Evolutionary conservation across 2,329 filamentous ascomycete genomes (phyloP), one percentile per base, ranked within the genome.

Genomic region (Paracamarosporium sp.): DNA sequence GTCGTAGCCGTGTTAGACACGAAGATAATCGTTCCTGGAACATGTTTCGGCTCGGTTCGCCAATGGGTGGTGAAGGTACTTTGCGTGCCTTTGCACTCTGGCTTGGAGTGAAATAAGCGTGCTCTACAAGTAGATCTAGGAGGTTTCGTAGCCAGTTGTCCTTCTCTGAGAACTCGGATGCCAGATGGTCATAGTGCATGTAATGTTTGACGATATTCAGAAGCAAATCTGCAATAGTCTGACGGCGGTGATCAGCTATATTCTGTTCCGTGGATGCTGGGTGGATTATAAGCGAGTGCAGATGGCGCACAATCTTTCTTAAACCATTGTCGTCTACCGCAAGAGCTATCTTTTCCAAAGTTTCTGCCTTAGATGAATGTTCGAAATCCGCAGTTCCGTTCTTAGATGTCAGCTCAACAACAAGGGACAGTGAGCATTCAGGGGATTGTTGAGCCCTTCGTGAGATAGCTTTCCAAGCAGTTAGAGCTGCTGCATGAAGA

Each of bases 361-460:
- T 94, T 77, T 94, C 96, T 1, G 89, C 90, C 73, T 90, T 95
- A 0, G 93, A 96, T 56, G 90, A 83, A 62, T 91, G 88, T 71
- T 98, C 95, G 69, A 98, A 95, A 70, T 90, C 91, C 64, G 92
- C 87, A 1, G 85, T 84, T 1, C 91, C 91, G 58, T 88, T 81
- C 50, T 87, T 85, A 35, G 86, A 85, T 41, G 95, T 83, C n/a
- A 97, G 79, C 24, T 86, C 85, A 38, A 83, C 81, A 12, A 95
- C 78, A 6, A 94, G 80, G 1, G 83, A 79, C 4, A 84, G 75
- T 1, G 91, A 82, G 22, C 88, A 81, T 5, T 80, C 79, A 0
- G 88, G 86, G 4, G 83, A 66, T 22, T 64, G 79, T 57, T 89
- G 85, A 1, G 88, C 88, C 15, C 87, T 85, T 25, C 80, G 79